phyloP scores from a whole-genome alignment of 2,329 filamentous ascomycete species.

The Lachnellula occidentalis region DNA sequence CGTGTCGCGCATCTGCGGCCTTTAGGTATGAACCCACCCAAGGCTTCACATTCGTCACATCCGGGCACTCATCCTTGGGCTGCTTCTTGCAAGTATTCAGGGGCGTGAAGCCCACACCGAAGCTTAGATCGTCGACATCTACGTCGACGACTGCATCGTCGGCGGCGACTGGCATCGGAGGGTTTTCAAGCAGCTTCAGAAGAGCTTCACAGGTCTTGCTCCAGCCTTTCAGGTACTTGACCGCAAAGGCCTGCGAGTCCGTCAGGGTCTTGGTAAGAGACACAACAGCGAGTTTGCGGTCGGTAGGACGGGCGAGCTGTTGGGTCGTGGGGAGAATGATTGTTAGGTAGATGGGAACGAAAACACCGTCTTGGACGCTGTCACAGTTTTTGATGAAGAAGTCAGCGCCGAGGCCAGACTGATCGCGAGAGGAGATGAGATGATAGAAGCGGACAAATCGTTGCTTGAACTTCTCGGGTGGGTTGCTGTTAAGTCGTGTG shows the following conservation, averaged over 20 bases:
- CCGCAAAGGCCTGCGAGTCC: conserved; percentile 77
- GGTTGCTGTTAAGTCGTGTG: conserved; percentile 55
- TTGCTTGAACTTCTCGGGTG: conserved; percentile 73
- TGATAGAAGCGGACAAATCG: conserved; percentile 95
- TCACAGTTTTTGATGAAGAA: conserved; percentile 87
- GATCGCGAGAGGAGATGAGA: conserved; percentile 66
- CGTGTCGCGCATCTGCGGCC: conserved; percentile 68
- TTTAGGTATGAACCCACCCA: conserved; percentile 68
- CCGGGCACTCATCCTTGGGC: conserved; percentile 75
- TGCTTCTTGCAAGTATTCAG: conserved; percentile 82
- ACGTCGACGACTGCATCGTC: conserved; percentile 79
- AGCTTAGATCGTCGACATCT: conserved; percentile 90
- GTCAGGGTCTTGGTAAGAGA: conserved; percentile 90
- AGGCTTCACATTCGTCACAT: conserved; percentile 68
- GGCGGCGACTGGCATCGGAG: conserved; percentile 61
- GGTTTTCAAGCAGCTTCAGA: conserved; percentile 82
- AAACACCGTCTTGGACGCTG: conserved; percentile 71
- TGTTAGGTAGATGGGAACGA: conserved; percentile 76
- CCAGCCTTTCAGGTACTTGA: conserved; percentile 85
- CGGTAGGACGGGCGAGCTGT: conserved; percentile 78
- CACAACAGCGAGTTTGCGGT: conserved; percentile 89
- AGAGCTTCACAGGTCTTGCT: conserved; percentile 83
- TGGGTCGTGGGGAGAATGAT: conserved; percentile 87
- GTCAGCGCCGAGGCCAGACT: conserved; percentile 81
- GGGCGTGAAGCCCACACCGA: conserved; percentile 89